Conservation (phyloP, 108 stramenopile genomes). For the Tribonema minus region DNA sequence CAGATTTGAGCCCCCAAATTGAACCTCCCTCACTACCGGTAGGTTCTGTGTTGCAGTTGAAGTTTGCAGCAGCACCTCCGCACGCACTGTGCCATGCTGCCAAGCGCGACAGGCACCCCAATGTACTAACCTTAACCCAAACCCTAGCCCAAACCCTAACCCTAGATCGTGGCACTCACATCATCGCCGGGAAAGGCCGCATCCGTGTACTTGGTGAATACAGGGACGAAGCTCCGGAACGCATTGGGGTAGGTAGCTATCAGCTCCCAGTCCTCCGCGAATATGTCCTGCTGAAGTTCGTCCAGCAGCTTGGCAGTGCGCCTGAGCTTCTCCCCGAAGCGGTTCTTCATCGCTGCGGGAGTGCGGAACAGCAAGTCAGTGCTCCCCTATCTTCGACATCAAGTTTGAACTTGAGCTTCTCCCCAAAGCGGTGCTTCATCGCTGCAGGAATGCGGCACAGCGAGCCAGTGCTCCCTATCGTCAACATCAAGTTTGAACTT, state of each 20-base stretch:
- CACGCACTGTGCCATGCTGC: too few species aligned
- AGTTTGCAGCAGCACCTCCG: too few species aligned
- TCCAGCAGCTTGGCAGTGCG: slow-evolving; percentile 38
- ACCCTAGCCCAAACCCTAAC: too few species aligned
- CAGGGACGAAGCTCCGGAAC: slow-evolving; percentile 24
- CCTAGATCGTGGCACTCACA: background rate
- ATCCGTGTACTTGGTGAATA: slow-evolving; percentile 45
- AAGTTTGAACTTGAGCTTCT: slow-evolving; percentile 32
- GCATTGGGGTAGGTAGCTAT: slow-evolving; percentile 28
- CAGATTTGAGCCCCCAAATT: too few species aligned
- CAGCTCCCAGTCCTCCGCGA: slow-evolving; percentile 32
- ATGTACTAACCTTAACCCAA: too few species aligned
- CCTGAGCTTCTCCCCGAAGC: slow-evolving; percentile 43
- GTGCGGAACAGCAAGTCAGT: too few species aligned
- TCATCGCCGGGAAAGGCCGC: slow-evolving; percentile 28
- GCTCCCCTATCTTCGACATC: too few species aligned
- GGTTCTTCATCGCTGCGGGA: slow-evolving; percentile 7
- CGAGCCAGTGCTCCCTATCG: too few species aligned
- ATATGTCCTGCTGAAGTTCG: slow-evolving; percentile 44
- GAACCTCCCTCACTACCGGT: too few species aligned
- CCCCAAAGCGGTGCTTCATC: slow-evolving; percentile 31
- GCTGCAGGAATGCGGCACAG: background rate
- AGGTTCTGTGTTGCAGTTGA: too few species aligned
- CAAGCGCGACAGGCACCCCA: too few species aligned
- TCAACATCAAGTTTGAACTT: too few species aligned